phyloP scores from a whole-genome alignment of 352 stramenopile genomes.

The Globisporangium solare region DNA sequence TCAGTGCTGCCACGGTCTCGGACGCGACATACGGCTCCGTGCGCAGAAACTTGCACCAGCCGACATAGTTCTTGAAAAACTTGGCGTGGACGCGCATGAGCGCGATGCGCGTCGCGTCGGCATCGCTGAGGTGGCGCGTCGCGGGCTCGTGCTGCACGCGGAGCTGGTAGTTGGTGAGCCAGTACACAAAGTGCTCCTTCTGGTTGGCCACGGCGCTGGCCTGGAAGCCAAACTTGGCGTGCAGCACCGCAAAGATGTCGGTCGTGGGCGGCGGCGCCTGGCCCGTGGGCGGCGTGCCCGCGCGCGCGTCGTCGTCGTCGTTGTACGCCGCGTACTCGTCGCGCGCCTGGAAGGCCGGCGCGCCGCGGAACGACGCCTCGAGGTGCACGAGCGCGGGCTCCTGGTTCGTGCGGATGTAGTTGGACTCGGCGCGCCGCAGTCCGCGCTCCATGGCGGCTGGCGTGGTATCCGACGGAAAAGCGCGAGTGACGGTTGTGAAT shows the following conservation, averaged over 20 bases:
- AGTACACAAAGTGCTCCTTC: slow-evolving; percentile 83
- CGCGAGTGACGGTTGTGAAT: too few species aligned
- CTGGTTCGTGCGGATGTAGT: slow-evolving; percentile 74
- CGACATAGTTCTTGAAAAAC: slow-evolving; percentile 90
- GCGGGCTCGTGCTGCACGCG: slow-evolving; percentile 40
- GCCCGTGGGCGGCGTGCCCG: slow-evolving; percentile 6
- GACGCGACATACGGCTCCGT: slow-evolving; percentile 42
- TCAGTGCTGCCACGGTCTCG: too few species aligned
- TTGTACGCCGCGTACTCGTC: not conserved
- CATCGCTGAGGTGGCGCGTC: slow-evolving; percentile 23
- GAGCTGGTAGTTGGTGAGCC: slow-evolving; percentile 83
- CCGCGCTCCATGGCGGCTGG: slow-evolving; percentile 19
- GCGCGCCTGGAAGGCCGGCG: not conserved
- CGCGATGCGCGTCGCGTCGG: slow-evolving; percentile 44
- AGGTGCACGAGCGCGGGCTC: slow-evolving; percentile 55
- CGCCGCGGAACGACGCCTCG: slow-evolving; percentile 59
- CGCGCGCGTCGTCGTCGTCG: not conserved
- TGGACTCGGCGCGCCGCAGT: slow-evolving; percentile 39
- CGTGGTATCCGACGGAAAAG: too few species aligned
- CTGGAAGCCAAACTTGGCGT: slow-evolving; percentile 83
- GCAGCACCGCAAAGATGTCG: slow-evolving; percentile 73
- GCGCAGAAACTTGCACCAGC: slow-evolving; percentile 94
- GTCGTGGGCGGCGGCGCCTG: slow-evolving; percentile 15
- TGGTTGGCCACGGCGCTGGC: slow-evolving; percentile 68
- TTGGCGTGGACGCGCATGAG: slow-evolving; percentile 62